These are phyloP conservation scores for Huntiella decipiens DNA, from an alignment of 2,329 filamentous ascomycete species.

Conservation along the genomic window DNA sequence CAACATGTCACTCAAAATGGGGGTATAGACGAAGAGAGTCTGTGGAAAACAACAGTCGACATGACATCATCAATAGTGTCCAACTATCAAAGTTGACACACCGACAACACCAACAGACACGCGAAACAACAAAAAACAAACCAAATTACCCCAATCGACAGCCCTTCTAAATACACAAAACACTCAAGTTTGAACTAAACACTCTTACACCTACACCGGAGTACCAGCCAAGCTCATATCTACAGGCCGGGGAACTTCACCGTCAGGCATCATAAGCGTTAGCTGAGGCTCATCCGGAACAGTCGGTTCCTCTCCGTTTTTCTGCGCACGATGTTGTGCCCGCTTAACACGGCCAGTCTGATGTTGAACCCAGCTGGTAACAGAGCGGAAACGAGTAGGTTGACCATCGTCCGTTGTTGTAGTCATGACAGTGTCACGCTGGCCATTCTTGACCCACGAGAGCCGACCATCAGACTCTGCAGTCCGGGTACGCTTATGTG, in stretches of 20 bases:
- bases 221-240: conserved; percentile 14
- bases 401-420: conserved; percentile 30
- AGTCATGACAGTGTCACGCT: conserved; percentile 34
- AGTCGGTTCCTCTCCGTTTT: conserved; percentile 18
- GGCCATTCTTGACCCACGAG: conserved; percentile 12
- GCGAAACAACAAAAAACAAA: neutral
- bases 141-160: neutral
- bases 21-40: no score
- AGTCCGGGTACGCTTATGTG: conserved; percentile 2
- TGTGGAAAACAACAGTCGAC: no score
- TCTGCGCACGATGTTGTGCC: conserved; percentile 22
- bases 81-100: no score
- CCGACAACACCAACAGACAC: no score
- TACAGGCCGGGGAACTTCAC: conserved; percentile 26
- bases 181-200: neutral
- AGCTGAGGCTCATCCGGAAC: conserved; percentile 28
- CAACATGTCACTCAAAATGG: no score
- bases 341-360: conserved; percentile 36
- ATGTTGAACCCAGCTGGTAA: conserved; percentile 47
- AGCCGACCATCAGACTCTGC: conserved; percentile 1
- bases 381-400: conserved; percentile 35
- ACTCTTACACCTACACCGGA: neutral
- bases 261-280: conserved; percentile 32
- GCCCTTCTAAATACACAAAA: neutral
- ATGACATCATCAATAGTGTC: no score